These are phyloP conservation scores for Baeospora myosura DNA, from an alignment of 1,284 basidiomycete genomes.

Conservation along the genomic window DNA sequence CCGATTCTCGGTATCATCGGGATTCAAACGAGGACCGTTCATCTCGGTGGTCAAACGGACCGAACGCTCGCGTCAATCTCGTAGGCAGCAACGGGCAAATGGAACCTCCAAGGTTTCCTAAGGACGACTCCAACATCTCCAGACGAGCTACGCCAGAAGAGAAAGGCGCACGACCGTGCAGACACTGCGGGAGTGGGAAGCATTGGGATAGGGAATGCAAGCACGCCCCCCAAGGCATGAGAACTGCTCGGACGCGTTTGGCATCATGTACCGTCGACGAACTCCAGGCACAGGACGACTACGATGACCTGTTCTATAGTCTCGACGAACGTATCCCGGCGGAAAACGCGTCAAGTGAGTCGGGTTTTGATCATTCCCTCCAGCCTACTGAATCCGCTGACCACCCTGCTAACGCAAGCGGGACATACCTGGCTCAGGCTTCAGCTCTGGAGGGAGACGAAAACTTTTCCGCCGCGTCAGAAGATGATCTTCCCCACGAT, in stretches of 20 bases:
- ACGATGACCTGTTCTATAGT: constrained; percentile 11
- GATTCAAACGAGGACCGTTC: constrained; percentile 1
- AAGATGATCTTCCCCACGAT: background rate
- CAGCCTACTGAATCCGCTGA: background rate
- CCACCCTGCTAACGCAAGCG: too few relatives aligned
- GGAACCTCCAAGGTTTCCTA: constrained; percentile 9
- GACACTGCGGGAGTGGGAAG: constrained; percentile 18
- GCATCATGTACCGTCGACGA: background rate
- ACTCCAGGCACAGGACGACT: background rate
- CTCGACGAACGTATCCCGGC: constrained; percentile 7
- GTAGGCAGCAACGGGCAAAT: constrained; percentile 2
- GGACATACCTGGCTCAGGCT: background rate
- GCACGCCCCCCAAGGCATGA: too few relatives aligned
- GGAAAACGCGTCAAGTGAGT: constrained; percentile 1
- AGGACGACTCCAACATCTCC: constrained; percentile 13
- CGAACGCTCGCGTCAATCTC: background rate
- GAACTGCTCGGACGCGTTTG: background rate
- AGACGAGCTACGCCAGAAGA: constrained; percentile 21
- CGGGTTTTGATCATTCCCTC: background rate
- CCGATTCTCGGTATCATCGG: background rate
- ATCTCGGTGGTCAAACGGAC: background rate
- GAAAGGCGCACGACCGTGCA: constrained; percentile 17
- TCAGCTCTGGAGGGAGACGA: background rate
- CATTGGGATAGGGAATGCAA: constrained; percentile 20
- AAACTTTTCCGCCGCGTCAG: background rate